Evolutionary conservation across 2,329 filamentous ascomycete species (phyloP).

Genomic region (Erysiphe pisi): DNA sequence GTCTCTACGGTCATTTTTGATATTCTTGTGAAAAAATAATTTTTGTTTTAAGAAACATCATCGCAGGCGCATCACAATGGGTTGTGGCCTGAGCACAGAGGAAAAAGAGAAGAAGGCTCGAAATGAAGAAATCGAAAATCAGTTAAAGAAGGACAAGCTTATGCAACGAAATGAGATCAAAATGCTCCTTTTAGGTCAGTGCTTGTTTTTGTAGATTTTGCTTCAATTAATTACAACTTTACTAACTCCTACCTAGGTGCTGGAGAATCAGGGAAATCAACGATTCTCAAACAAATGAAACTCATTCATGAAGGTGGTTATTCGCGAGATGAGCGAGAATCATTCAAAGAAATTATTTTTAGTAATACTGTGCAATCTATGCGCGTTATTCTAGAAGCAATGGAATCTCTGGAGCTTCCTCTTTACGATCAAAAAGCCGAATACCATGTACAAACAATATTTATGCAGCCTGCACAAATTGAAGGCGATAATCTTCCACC

Average conservation of each 20-base stretch:
- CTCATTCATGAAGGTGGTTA: conserved; percentile 98
- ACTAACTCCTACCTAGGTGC: conserved; percentile 41
- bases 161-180: conserved; percentile 99
- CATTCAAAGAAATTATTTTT: conserved; percentile 93
- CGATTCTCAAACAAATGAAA: conserved; percentile 96
- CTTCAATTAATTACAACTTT: too few relatives aligned
- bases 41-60: too few relatives aligned
- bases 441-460: conserved; percentile 37
- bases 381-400: conserved; percentile 80
- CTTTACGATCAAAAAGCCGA: conserved; percentile 53
- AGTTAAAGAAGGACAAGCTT: conserved; percentile 97
- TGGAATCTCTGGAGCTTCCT: conserved; percentile 71
- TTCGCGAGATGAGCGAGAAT: conserved; percentile 87
- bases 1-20: too few relatives aligned
- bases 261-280: conserved; percentile 97
- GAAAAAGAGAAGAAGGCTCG: conserved; percentile 99
- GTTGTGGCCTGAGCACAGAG: conserved; percentile 99
- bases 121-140: conserved; percentile 99
- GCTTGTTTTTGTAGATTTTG: background rate
- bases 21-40: too few relatives aligned
- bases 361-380: conserved; percentile 91
- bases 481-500: conserved; percentile 70
- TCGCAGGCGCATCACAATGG: conserved; percentile 58
- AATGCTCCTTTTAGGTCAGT: conserved; percentile 93
- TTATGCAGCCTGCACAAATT: conserved; percentile 48